Percentiles rank a stretch among this genome's conserved stretches.
These are phyloP conservation scores for Graphilbum ipis-grandicollis DNA, from an alignment of 2,329 filamentous ascomycete species.

Conservation along the genomic window DNA sequence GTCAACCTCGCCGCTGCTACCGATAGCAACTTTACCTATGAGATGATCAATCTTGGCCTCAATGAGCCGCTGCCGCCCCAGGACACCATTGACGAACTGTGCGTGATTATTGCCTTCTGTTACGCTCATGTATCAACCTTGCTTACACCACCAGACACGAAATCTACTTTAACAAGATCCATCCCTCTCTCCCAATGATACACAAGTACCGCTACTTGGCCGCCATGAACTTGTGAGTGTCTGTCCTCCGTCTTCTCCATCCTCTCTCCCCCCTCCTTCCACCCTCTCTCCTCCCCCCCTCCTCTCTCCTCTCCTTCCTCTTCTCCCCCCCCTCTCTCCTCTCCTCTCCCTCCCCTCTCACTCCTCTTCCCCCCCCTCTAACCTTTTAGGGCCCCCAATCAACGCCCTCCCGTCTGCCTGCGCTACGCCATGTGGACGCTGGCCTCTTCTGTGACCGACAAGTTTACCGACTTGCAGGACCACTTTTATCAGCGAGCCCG, in stretches of 20 bases:
- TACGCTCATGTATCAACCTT: neutral
- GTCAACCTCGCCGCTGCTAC: slow-evolving; percentile 34
- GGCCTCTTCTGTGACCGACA: slow-evolving; percentile 72
- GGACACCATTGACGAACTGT: slow-evolving; percentile 66
- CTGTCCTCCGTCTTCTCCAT: neutral
- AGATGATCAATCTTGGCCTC: slow-evolving; percentile 45
- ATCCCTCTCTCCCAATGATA: slow-evolving; percentile 73
- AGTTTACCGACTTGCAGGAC: slow-evolving; percentile 61
- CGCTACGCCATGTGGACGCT: slow-evolving; percentile 94
- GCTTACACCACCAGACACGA: slow-evolving; percentile 38
- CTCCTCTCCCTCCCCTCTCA: slow-evolving; percentile 1
- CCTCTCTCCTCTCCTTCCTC: too few relatives aligned
- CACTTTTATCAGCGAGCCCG: slow-evolving; percentile 80
- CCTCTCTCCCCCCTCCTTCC: slow-evolving; percentile 11
- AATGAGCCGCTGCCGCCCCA: slow-evolving; percentile 42
- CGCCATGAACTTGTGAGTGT: slow-evolving; percentile 58
- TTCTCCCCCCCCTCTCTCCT: slow-evolving; percentile 4
- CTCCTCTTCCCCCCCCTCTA: slow-evolving; percentile 5
- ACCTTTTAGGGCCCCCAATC: slow-evolving; percentile 45
- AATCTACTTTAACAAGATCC: slow-evolving; percentile 81
- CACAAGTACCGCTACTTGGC: slow-evolving; percentile 77
- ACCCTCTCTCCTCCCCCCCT: too few relatives aligned
- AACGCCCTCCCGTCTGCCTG: slow-evolving; percentile 72
- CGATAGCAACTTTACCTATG: slow-evolving; percentile 56
- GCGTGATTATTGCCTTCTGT: too few relatives aligned